These are phyloP conservation scores for Purpureocillium takamizusanense DNA, from an alignment of 2,329 filamentous ascomycete genomes.

Conservation along the genomic window DNA sequence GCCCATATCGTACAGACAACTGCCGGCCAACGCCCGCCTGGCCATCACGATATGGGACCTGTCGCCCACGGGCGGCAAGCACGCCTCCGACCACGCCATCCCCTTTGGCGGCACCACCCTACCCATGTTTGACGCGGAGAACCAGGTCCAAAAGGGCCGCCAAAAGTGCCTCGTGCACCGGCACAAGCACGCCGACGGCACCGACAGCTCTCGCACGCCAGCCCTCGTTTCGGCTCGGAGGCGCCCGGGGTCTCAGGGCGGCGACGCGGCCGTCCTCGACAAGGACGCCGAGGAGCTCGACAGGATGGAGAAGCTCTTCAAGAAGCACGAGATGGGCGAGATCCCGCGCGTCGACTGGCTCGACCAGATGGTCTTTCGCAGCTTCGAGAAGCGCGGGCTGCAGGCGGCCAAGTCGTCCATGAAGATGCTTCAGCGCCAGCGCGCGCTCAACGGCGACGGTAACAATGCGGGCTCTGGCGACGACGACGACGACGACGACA, in stretches of 20 bases:
- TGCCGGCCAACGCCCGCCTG: constrained; percentile 73
- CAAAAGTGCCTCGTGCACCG: constrained; percentile 87
- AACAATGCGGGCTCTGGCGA: too few species aligned
- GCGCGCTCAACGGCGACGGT: constrained; percentile 29
- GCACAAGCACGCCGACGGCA: constrained; percentile 75
- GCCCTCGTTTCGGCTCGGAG: constrained; percentile 48
- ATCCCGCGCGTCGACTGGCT: constrained; percentile 91
- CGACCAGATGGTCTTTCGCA: constrained; percentile 86
- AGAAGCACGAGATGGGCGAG: constrained; percentile 97
- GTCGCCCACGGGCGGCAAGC: constrained; percentile 65
- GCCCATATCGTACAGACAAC: constrained; percentile 73
- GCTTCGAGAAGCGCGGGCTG: constrained; percentile 68
- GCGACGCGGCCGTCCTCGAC: constrained; percentile 43
- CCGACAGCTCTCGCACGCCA: constrained; percentile 71
- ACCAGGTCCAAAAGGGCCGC: constrained; percentile 80
- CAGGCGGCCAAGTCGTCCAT: constrained; percentile 55
- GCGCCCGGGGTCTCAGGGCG: constrained; percentile 40
- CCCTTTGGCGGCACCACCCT: constrained; percentile 94
- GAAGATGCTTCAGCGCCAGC: constrained; percentile 45
- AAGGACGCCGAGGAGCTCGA: constrained; percentile 79
- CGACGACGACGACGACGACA: constrained; percentile 12
- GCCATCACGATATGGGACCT: constrained; percentile 95
- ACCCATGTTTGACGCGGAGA: constrained; percentile 83
- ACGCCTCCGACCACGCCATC: constrained; percentile 65
- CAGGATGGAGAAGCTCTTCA: constrained; percentile 79